A percentile compares a stretch with the other conserved stretches of the same genome.
phyloP scores from a whole-genome alignment of 2,329 filamentous ascomycete genomes.

The Pseudopyrenochaeta lycopersici region DNA sequence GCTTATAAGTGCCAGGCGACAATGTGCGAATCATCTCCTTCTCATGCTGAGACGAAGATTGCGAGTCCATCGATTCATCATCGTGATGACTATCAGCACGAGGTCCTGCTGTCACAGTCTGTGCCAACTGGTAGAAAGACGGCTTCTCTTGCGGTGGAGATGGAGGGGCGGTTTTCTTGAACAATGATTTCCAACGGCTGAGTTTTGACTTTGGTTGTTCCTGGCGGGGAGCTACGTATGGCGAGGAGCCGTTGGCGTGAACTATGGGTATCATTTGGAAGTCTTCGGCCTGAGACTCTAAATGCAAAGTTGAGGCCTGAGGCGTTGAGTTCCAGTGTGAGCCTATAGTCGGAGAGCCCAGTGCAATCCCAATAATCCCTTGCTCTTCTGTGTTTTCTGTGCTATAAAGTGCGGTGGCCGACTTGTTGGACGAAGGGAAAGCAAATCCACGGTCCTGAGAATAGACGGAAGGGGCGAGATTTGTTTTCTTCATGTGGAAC shows the following conservation, averaged over 20 bases:
- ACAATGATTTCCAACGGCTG: slow-evolving; percentile 51
- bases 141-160: slow-evolving; percentile 31
- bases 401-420: slow-evolving; percentile 42
- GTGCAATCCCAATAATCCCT: slow-evolving; percentile 49
- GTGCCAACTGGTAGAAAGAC: slow-evolving; percentile 48
- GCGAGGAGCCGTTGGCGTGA: slow-evolving; percentile 12
- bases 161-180: slow-evolving; percentile 41
- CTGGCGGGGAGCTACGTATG: slow-evolving; percentile 14
- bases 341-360: slow-evolving; percentile 48
- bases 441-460: slow-evolving; percentile 35
- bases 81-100: slow-evolving; percentile 47
- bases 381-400: slow-evolving; percentile 39
- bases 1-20: slow-evolving; percentile 41
- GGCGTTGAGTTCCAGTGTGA: slow-evolving; percentile 40
- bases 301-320: slow-evolving; percentile 21
- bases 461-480: slow-evolving; percentile 34
- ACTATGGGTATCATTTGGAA: slow-evolving; percentile 19
- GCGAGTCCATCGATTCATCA: slow-evolving; percentile 30
- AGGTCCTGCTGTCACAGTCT: slow-evolving; percentile 25
- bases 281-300: slow-evolving; percentile 4
- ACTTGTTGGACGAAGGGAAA: slow-evolving; percentile 38
- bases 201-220: slow-evolving; percentile 44
- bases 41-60: slow-evolving; percentile 18
- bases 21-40: slow-evolving; percentile 24
- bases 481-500: slow-evolving; percentile 47